These are phyloP conservation scores for Chlorella sp. DNA, from an alignment of 139 green algal genomes.

Conservation along the genomic window DNA sequence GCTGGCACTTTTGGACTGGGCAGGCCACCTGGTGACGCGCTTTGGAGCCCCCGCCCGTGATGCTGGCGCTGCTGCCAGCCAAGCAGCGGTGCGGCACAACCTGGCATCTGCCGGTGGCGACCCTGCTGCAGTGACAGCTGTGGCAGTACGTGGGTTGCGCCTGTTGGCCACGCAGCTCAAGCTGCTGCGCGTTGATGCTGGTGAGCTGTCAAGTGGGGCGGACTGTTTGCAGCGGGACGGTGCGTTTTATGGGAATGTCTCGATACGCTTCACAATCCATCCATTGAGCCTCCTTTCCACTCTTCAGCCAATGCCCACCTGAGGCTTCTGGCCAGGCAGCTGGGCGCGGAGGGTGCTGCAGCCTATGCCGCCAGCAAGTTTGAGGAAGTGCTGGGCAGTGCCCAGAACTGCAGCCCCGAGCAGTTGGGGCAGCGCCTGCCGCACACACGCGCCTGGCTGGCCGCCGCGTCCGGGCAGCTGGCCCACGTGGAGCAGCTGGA, in stretches of 20 bases:
- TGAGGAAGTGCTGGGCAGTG: slow-evolving; percentile 11
- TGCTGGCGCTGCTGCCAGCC: slow-evolving; percentile 22
- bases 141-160: slow-evolving; percentile 52
- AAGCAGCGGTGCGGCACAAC: slow-evolving; percentile 19
- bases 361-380: slow-evolving; percentile 50
- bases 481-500: slow-evolving; percentile 36
- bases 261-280: not conserved
- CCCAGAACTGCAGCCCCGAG: not conserved
- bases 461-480: slow-evolving; percentile 44
- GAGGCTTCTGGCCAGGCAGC: not conserved
- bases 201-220: not conserved
- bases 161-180: slow-evolving; percentile 75
- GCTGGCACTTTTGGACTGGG: slow-evolving; percentile 44
- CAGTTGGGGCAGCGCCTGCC: slow-evolving; percentile 33
- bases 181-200: slow-evolving; percentile 77
- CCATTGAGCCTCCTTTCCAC: not conserved
- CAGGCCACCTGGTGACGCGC: slow-evolving; percentile 30
- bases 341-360: slow-evolving; percentile 2
- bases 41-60: slow-evolving; percentile 50
- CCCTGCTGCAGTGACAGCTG: slow-evolving; percentile 9
- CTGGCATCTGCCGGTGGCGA: slow-evolving; percentile 33
- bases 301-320: slow-evolving; percentile 64
- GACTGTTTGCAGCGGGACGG: too few species aligned
- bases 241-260: too few species aligned
- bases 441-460: slow-evolving; percentile 53